Base-by-base conservation (phyloP, 805 yeast species). In the Brettanomyces nanus region DNA sequence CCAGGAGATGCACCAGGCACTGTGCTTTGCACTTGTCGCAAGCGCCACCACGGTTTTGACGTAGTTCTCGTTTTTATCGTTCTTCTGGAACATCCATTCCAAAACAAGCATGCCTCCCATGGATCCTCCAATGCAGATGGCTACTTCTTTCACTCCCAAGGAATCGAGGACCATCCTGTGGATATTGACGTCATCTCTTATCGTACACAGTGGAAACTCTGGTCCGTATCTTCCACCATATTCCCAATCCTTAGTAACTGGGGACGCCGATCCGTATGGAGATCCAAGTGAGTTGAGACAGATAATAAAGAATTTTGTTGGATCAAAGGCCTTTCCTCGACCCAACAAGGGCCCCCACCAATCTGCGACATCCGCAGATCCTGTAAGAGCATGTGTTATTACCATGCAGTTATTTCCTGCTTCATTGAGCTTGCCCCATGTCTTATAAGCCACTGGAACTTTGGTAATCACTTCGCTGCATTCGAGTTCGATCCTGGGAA, bases 311-410 rank as follows among this genome's bases (percentile, higher is more conserved):
- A 80, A 92, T 46, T 83, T 72, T 0, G 87, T 67, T 0, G 97
- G 95, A 61, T 92, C 98, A 59, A 92, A 86, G 1, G 97, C 94
- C 41, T 80, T 73, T 11, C 77, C 83, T 4, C 77, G 73, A 1
- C 97, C 98, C 21, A 92, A 63, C 19, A 92, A 61, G 0, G 97
- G 97, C 0, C 97, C 97, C 98, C 98, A 92, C 98, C 98, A 92
- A 53, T 92, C 98, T 28, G 82, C 72, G 14, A 90, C 95, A 56
- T 92, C 97, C 0, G 95, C 74, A 0, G 96, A 86, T 0, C 98
- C 98, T 0, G 97, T 87, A 39, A 92, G 66, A 0, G 98, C 97
- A 65, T 92, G 98, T 50, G 95, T 84, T 11, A 92, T 84, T n/a
- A 92, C 76, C 68, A 92, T 65, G 42, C 80, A 87, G 55, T 92